phyloP scores from a whole-genome alignment of 768 basidiomycete genomes.

The Pholiota conissans region DNA sequence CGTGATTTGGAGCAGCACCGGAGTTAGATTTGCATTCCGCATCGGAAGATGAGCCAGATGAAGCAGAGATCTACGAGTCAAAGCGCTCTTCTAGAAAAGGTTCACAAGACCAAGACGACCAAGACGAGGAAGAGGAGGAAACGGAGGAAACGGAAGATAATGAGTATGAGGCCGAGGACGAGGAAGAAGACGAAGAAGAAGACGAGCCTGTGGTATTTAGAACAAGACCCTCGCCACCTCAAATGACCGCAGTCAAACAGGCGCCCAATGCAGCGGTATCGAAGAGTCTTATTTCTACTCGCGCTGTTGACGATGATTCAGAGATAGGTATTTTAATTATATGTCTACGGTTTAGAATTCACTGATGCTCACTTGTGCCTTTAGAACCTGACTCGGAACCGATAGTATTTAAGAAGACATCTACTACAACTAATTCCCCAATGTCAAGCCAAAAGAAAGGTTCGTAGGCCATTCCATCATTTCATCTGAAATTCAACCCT shows the following conservation, averaged over 20 bases:
- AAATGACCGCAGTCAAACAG: background rate
- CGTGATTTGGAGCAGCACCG: constrained; percentile 24
- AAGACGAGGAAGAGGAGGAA: constrained; percentile 24
- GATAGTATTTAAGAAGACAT: background rate
- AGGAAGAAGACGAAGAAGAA: background rate
- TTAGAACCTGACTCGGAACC: constrained; percentile 36
- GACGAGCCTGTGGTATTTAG: background rate
- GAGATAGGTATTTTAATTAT: constrained; percentile 19
- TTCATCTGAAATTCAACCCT: background rate
- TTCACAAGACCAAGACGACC: constrained; percentile 10
- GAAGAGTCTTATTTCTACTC: background rate
- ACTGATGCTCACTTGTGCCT: too few relatives aligned
- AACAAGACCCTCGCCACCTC: background rate
- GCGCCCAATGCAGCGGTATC: background rate
- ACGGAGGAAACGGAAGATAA: constrained; percentile 13
- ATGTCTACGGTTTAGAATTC: too few relatives aligned
- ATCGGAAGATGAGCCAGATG: constrained; percentile 41
- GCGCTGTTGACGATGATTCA: constrained; percentile 21
- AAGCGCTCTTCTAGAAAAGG: background rate
- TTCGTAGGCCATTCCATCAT: background rate
- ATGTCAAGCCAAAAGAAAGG: background rate
- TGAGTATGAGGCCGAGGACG: constrained; percentile 12
- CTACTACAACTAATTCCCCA: background rate
- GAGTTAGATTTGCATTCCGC: constrained; percentile 53
- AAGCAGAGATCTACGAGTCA: background rate